A percentile compares a stretch with the other conserved stretches of the same genome.
phyloP scores from a whole-genome alignment of 2,329 filamentous ascomycete species.

The Saccharata proteae region DNA sequence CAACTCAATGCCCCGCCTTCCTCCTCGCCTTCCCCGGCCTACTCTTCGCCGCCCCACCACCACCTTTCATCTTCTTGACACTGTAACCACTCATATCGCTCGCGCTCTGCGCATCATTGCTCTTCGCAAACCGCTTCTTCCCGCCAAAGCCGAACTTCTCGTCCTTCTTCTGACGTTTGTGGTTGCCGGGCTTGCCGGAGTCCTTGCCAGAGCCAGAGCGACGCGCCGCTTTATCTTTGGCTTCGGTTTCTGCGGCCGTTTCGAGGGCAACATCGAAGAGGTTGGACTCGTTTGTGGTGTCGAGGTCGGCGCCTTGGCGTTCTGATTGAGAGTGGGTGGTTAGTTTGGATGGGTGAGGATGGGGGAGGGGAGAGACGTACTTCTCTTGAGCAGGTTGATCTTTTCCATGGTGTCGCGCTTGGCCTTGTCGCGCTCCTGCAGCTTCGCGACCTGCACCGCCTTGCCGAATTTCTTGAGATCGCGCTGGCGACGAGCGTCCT shows the following conservation, averaged over 20 bases:
- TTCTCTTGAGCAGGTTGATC: conserved; percentile 89
- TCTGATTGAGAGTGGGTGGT: conserved; percentile 40
- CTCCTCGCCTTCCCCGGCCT: conserved; percentile 31
- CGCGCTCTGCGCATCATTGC: conserved; percentile 72
- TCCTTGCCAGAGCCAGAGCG: conserved; percentile 20
- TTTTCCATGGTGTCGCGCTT: conserved; percentile 92
- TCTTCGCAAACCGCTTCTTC: conserved; percentile 88
- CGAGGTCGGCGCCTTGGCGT: conserved; percentile 60
- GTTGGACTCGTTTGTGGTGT: conserved; percentile 63
- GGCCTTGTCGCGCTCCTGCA: conserved; percentile 85
- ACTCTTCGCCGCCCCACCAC: conserved; percentile 15
- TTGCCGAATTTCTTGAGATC: conserved; percentile 99
- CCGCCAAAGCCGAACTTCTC: conserved; percentile 91
- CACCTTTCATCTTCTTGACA: conserved; percentile 70
- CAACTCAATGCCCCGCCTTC: conserved; percentile 2
- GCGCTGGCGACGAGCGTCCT: conserved; percentile 80
- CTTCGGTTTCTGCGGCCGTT: conserved; percentile 42
- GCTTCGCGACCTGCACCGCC: conserved; percentile 89
- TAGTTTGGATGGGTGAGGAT: not conserved
- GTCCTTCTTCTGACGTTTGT: conserved; percentile 87
- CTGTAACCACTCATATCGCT: conserved; percentile 74
- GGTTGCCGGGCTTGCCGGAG: conserved; percentile 37
- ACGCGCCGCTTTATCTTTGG: conserved; percentile 31
- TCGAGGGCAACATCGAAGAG: conserved; percentile 88
- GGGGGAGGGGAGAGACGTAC: conserved; percentile 43